Conservation (phyloP, 345 rosid genomes). For the Aurinia saxatilis region DNA sequence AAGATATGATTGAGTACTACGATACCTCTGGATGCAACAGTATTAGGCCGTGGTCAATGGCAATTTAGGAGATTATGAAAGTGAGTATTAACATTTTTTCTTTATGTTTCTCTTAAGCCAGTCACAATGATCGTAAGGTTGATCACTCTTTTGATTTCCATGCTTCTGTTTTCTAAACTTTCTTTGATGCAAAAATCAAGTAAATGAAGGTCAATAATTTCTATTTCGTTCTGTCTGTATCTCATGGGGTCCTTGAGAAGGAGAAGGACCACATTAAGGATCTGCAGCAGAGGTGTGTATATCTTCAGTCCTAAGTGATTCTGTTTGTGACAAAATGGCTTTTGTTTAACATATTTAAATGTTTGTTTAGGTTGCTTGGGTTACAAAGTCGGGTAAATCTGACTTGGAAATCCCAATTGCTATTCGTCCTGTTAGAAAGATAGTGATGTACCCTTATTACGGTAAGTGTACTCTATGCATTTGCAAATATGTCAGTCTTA, state of each 20-base stretch:
- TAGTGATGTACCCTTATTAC: conserved; percentile 94
- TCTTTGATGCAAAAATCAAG: conserved; percentile 86
- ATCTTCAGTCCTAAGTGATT: no score
- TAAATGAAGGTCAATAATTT: conserved; percentile 89
- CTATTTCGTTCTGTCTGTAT: conserved; percentile 95
- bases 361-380: conserved; percentile 87
- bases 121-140: no score
- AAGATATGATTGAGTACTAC: no score
- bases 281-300: conserved; percentile 88
- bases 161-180: conserved; percentile 9
- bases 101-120: no score
- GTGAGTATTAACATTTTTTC: conserved; percentile 36
- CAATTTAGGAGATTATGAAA: conserved; percentile 91
- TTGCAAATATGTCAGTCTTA: no score
- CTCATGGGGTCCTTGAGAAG: conserved; percentile 70
- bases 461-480: no score
- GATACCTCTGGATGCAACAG: conserved; percentile 94
- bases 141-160: background rate
- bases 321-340: background rate
- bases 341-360: conserved; percentile 5
- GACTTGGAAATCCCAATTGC: no score
- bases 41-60: conserved; percentile 95
- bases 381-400: conserved; percentile 88
- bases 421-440: conserved; percentile 95
- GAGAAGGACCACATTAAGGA: conserved; percentile 94